Base-by-base conservation (phyloP, 345 rosid species). In the Corchorus capsularis region DNA sequence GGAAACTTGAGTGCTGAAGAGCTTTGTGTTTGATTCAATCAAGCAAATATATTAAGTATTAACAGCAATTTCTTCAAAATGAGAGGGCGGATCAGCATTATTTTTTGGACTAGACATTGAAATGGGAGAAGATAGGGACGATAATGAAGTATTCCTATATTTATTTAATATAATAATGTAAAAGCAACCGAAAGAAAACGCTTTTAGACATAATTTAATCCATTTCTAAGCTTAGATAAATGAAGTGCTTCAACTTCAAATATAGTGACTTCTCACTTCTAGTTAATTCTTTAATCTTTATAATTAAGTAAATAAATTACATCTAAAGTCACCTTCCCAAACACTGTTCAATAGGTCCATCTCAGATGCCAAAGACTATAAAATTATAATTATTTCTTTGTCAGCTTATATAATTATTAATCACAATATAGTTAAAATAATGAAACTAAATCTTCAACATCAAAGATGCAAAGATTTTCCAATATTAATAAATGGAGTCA, bases 381-480 rank as follows among this genome's bases (percentile, higher is more conserved):
- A 35, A 77, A n/a, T 69, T 78, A 35, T 32, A 15, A 13, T 5
- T 27, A 22, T 68, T 72, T 79, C 65, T 16, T 52, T 63, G 57
- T 69, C 69, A 49, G 74, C 34, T 50, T 8, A 35, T 57, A 39
- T 41, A 37, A 39, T 6, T 39, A 6, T 39, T 39, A 39, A 39
- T 39, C 6, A 39, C 6, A 39, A 39, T 27, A 27, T 27, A 27
- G 27, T 27, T 27, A 39, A 3, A 39, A 67, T 64, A 78, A 15
- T 53, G 71, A 39, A 39, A 72, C 55, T 27, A 73, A 75, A 82
- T 75, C 81, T 76, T 78, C 2, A 49, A 55, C 75, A 79, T 61
- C 54, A 71, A 77, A 71, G 57, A 60, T 77, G 78, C 75, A 73
- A 67, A 65, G 84, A 85, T 75, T 71, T 78, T 39, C 4, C 37